Evolutionary conservation across 768 basidiomycete species (phyloP).

Genomic region (Saitozyma podzolica): DNA sequence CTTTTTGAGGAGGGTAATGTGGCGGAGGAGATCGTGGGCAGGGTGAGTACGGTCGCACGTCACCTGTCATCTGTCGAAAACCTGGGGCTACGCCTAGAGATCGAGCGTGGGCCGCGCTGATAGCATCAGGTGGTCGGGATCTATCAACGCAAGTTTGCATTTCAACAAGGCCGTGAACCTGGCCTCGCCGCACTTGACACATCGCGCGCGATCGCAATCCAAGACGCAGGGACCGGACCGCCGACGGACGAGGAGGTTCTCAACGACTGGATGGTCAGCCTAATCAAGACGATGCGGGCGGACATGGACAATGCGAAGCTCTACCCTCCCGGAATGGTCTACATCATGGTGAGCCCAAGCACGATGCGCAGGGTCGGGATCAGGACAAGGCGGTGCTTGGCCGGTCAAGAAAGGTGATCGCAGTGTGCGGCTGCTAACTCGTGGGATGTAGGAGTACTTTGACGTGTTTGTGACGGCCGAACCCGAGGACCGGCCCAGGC

Average conservation of each 20-base stretch:
- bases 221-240: conserved; percentile 3
- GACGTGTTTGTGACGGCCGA: conserved; percentile 30
- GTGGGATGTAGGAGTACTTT: background rate
- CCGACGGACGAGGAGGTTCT: conserved; percentile 32
- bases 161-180: conserved; percentile 5
- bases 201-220: conserved; percentile 1
- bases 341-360: conserved; percentile 37
- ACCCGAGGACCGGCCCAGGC: background rate
- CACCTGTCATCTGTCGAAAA: too few relatives aligned
- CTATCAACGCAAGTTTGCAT: conserved; percentile 31
- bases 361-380: too few relatives aligned
- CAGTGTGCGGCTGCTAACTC: too few relatives aligned
- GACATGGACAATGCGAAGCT: conserved; percentile 54
- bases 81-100: too few relatives aligned
- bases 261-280: conserved; percentile 49
- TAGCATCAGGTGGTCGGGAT: conserved; percentile 40
- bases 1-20: conserved; percentile 51
- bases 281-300: conserved; percentile 53
- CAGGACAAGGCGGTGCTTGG: too few relatives aligned
- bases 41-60: conserved; percentile 25
- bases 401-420: too few relatives aligned
- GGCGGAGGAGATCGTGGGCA: conserved; percentile 53
- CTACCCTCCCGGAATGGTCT: conserved; percentile 49
- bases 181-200: background rate
- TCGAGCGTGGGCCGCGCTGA: too few relatives aligned